Evolutionary conservation across 352 stramenopile genomes (phyloP), one percentile per base, ranked within the genome.

Genomic region (Saprolegnia diclina): DNA sequence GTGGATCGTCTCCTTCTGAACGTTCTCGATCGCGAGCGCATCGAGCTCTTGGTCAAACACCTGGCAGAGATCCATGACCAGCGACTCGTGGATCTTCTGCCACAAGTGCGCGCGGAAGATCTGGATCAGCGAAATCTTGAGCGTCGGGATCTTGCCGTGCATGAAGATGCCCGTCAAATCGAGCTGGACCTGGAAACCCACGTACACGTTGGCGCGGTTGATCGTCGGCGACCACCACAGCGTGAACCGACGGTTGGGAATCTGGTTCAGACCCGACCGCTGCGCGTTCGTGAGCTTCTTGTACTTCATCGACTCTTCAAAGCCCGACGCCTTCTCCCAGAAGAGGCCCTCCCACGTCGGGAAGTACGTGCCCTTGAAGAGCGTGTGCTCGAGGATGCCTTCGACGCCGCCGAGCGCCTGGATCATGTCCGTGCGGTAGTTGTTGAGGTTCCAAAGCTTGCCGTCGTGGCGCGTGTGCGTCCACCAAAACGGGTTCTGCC

Each of bases 81-180:
- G 83, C 56, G 90, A 98, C 79, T 99, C 98, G 78, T 99, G 98
- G 74, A 99, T 99, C 79, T 99, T 99, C 79, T 99, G 98, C 98
- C 98, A 99, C 82, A 99, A 90, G 71, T 99, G 98, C 5, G 98
- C 97, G 19, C 98, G 89, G 83, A 98, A 98, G 77, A 98, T 98
- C 71, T 97, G 90, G 59, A 97, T 97, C 46, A 97, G 72, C 50
- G 93, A 99, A 65, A 99, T 99, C 85, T 99, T 99, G 38, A 99
- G 87, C n/a, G 97, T 99, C 50, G 98, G 98, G 77, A 99, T 99
- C 77, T 99, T 99, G 61, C 98, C 98, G 86, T 99, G 98, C 98
- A 99, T 99, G 80, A 99, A 99, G 72, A 99, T 99, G 77, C 98
- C 98, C 19, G 98, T 99, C 57, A 99, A 74, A 86, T 99, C 98